A percentile compares a stretch with the other conserved stretches of the same genome.
phyloP scores from a whole-genome alignment of 306 rosid genomes.

The Purshia tridentata region DNA sequence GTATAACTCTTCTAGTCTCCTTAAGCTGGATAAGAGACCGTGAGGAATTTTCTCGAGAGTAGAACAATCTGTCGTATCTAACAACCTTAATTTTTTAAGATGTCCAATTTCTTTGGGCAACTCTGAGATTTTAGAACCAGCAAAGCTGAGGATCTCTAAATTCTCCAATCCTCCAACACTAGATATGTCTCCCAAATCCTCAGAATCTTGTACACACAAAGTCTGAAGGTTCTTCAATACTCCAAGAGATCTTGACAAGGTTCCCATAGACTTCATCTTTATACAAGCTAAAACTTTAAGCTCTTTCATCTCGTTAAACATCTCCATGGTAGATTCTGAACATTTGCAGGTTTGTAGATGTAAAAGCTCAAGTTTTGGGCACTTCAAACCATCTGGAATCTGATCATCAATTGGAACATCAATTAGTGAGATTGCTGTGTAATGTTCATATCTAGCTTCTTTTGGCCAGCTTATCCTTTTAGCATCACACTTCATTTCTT shows the following conservation, averaged over 20 bases:
- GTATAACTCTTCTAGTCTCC: background rate
- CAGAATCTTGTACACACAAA: background rate
- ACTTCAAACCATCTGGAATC: background rate
- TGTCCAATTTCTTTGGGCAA: background rate
- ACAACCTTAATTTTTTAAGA: background rate
- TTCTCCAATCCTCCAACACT: background rate
- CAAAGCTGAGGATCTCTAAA: background rate
- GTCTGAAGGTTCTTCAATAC: background rate
- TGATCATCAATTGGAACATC: background rate
- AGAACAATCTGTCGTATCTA: background rate
- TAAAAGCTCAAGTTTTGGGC: background rate
- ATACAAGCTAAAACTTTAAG: background rate
- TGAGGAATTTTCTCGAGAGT: background rate
- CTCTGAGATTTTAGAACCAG: background rate
- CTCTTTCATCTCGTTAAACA: background rate
- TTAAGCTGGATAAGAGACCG: background rate
- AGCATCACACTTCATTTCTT: background rate
- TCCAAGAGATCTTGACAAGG: too few species aligned
- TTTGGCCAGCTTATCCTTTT: too few species aligned
- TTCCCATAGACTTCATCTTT: fast-evolving
- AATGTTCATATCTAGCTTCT: background rate
- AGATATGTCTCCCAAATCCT: background rate
- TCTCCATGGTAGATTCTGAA: background rate
- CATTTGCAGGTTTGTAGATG: fast-evolving
- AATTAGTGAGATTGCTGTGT: background rate